phyloP scores from a whole-genome alignment of 1,139 yeast genomes.

The Yamadazyma diddensiae region DNA sequence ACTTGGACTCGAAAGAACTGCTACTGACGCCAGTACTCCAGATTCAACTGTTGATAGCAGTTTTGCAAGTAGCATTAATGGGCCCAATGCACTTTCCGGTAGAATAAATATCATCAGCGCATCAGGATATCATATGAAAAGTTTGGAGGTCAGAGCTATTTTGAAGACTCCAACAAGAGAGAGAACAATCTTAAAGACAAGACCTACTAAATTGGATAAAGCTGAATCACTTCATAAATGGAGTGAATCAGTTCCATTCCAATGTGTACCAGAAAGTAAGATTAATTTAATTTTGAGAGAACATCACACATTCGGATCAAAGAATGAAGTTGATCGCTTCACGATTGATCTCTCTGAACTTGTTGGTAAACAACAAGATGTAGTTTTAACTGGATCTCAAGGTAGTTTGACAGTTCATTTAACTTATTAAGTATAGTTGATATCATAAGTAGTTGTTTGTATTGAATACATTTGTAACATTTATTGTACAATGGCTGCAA shows the following conservation, averaged over 20 bases:
- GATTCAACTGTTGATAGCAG: slow-evolving; percentile 33
- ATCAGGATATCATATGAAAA: slow-evolving; percentile 27
- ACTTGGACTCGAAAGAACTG: slow-evolving; percentile 16
- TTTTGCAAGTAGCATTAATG: slow-evolving; percentile 38
- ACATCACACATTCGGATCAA: slow-evolving; percentile 74
- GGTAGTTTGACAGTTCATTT: slow-evolving; percentile 33
- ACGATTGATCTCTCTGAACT: slow-evolving; percentile 38
- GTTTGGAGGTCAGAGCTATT: slow-evolving; percentile 49
- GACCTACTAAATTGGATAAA: slow-evolving; percentile 49
- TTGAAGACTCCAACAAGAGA: slow-evolving; percentile 50
- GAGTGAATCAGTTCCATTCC: slow-evolving; percentile 68
- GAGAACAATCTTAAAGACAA: slow-evolving; percentile 66
- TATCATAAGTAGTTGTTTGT: no score
- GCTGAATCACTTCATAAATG: slow-evolving; percentile 48
- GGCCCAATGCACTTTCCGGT: slow-evolving; percentile 49
- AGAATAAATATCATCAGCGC: slow-evolving; percentile 49
- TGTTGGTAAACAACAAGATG: slow-evolving; percentile 29
- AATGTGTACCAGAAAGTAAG: slow-evolving; percentile 58
- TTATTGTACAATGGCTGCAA: neutral
- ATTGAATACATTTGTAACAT: no score
- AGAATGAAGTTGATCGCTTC: slow-evolving; percentile 60
- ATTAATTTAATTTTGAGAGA: slow-evolving; percentile 60
- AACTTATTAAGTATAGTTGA: slow-evolving; percentile 20
- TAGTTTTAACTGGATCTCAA: slow-evolving; percentile 24
- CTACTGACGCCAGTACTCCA: slow-evolving; percentile 26